Evolutionary conservation across 2,329 filamentous ascomycete species (phyloP), one percentile per base, ranked within the genome.

Genomic region (Tolypocladium tropicale): DNA sequence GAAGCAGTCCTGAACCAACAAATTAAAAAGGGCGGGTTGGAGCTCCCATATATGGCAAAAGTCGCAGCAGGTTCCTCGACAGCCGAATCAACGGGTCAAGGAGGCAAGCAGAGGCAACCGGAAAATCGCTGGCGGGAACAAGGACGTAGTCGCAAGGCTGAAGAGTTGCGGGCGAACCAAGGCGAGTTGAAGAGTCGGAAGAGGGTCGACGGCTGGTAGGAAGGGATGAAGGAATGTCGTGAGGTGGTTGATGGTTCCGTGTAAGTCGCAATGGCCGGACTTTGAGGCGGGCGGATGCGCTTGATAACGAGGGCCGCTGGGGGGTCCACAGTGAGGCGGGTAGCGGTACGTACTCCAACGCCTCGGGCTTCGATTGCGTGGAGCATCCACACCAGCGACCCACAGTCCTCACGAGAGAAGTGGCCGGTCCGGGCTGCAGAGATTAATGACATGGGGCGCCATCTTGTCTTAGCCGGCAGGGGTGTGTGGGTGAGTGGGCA

Each of bases 61-160:
- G 59, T 64, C 63, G 63, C 60, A 57, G 55, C 49, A 55, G 54
- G 53, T 23, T 62, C 61, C 66, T 69, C 64, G 70, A 77, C 71
- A 70, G 70, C 76, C 77, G 76, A 78, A 69, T 76, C 68, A 78
- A 78, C 74, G 74, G 75, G 71, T 78, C 75, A 75, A 75, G 67
- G n/a, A n/a, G n/a, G n/a, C n/a, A 62, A 36, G 43, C 14, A 14
- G 33, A 37, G 21, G 52, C 16, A 46, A 21, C 25, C 33, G 14
- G 25, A 14, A 53, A 21, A 21, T 33, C 37, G 54, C 59, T 59
- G 62, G 50, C 50, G n/a, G 46, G 28, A 50, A 10, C n/a, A 14
- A 21, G 14, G 28, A 32, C 12, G 48, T 36, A 33, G 51, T 30
- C 34, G 52, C 57, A 56, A 50, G 50, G 46, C 55, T n/a, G 39